These are phyloP conservation scores for Hymenotorrendiella dingleyae DNA, from an alignment of 2,329 filamentous ascomycete species.

Conservation along the genomic window DNA sequence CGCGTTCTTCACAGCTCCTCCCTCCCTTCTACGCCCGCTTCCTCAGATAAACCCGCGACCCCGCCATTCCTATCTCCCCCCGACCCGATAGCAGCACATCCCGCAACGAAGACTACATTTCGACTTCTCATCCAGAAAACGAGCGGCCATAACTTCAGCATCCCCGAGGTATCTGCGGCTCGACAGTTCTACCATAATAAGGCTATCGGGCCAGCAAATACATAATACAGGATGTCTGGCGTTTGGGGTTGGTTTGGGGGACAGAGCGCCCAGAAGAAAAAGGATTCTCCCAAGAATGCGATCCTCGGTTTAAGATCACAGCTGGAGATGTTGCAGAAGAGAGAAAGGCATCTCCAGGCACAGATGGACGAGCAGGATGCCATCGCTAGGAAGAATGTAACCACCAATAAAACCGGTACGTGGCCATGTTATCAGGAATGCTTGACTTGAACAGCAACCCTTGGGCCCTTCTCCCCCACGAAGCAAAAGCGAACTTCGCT, in stretches of 20 bases:
- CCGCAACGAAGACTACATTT: not conserved
- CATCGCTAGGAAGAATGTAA: slow-evolving; percentile 82
- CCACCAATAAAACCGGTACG: slow-evolving; percentile 85
- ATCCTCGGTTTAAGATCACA: slow-evolving; percentile 83
- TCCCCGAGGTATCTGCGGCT: slow-evolving; percentile 7
- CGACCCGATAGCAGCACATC: slow-evolving; percentile 18
- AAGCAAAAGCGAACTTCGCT: not conserved
- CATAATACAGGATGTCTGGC: slow-evolving; percentile 47
- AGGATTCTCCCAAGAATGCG: slow-evolving; percentile 93
- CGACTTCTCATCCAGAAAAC: not conserved
- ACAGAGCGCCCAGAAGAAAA: slow-evolving; percentile 73
- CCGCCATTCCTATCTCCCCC: no score
- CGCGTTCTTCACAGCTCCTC: no score
- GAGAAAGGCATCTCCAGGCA: slow-evolving; percentile 82
- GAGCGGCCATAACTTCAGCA: no score
- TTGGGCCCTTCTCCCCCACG: not conserved
- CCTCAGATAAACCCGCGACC: no score
- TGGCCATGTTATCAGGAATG: slow-evolving; percentile 9
- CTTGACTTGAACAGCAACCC: no score
- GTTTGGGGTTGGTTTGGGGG: slow-evolving; percentile 93
- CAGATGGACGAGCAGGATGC: slow-evolving; percentile 92
- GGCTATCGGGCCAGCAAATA: slow-evolving; percentile 9
- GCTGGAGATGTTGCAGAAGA: slow-evolving; percentile 96
- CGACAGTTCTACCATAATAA: slow-evolving; percentile 9
- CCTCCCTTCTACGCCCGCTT: no score